Evolutionary conservation across 768 basidiomycete species (phyloP).

Genomic region (Agrocybe pediades): DNA sequence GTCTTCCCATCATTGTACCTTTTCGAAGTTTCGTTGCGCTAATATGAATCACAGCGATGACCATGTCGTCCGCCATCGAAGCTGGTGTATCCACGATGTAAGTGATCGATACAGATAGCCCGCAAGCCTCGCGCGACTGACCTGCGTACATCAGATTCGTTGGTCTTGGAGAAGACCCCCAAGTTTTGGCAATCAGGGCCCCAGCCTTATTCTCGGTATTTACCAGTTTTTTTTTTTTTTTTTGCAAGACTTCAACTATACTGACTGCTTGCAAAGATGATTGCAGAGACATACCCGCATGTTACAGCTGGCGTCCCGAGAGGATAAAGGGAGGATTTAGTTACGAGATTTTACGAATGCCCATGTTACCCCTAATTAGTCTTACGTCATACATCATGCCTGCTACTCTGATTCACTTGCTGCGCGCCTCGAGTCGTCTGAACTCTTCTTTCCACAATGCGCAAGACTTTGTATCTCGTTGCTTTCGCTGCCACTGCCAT

Average conservation of each 20-base stretch:
- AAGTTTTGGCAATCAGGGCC: slow-evolving; percentile 70
- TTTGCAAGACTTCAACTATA: neutral
- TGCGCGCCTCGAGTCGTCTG: neutral
- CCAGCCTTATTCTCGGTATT: slow-evolving; percentile 69
- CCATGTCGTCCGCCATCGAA: slow-evolving; percentile 74
- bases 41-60: slow-evolving; percentile 67
- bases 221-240: neutral
- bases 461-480: slow-evolving; percentile 65
- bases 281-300: slow-evolving; percentile 66
- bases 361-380: neutral
- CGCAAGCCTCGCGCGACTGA: neutral
- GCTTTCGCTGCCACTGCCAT: slow-evolving; percentile 44
- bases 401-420: neutral
- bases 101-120: slow-evolving; percentile 15
- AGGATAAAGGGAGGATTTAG: slow-evolving; percentile 11
- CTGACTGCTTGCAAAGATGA: slow-evolving; percentile 46
- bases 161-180: slow-evolving; percentile 82
- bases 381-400: neutral
- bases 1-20: slow-evolving; percentile 19
- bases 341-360: neutral
- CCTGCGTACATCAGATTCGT: slow-evolving; percentile 58
- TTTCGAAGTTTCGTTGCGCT: slow-evolving; percentile 4
- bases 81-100: slow-evolving; percentile 89
- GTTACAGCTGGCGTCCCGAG: slow-evolving; percentile 65
- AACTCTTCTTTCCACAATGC: slow-evolving; percentile 42